Evolutionary conservation across 768 basidiomycete genomes (phyloP).

Genomic region (Termitomyces sp.): DNA sequence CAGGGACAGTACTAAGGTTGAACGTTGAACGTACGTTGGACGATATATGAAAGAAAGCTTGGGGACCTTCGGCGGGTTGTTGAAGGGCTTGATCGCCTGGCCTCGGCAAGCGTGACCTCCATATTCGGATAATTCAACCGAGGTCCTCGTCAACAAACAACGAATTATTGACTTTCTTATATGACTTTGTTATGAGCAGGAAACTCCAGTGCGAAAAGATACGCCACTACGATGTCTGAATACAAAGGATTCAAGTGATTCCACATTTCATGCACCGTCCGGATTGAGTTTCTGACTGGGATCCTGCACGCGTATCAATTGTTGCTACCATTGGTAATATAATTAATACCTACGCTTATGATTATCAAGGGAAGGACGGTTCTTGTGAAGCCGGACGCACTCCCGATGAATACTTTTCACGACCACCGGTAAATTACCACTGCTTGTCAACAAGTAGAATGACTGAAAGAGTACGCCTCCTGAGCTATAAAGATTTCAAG

Average conservation of each 20-base stretch:
- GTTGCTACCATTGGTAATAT: no score
- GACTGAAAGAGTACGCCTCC: background rate
- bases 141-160: background rate
- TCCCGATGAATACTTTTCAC: background rate
- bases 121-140: constrained; percentile 6
- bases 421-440: background rate
- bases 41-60: constrained; percentile 10
- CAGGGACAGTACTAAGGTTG: background rate
- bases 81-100: constrained; percentile 12
- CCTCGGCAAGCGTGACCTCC: constrained; percentile 16
- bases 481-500: background rate
- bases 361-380: background rate
- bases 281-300: background rate
- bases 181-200: background rate
- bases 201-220: background rate
- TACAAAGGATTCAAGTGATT: background rate
- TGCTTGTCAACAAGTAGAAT: background rate
- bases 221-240: background rate
- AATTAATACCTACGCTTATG: background rate
- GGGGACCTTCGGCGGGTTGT: constrained; percentile 5
- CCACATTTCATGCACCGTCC: background rate
- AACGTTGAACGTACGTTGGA: background rate
- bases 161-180: background rate
- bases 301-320: no score
- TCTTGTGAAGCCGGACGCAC: no score